Conservation (phyloP, 495 filamentous ascomycete genomes). For the Tuber indicum region DNA sequence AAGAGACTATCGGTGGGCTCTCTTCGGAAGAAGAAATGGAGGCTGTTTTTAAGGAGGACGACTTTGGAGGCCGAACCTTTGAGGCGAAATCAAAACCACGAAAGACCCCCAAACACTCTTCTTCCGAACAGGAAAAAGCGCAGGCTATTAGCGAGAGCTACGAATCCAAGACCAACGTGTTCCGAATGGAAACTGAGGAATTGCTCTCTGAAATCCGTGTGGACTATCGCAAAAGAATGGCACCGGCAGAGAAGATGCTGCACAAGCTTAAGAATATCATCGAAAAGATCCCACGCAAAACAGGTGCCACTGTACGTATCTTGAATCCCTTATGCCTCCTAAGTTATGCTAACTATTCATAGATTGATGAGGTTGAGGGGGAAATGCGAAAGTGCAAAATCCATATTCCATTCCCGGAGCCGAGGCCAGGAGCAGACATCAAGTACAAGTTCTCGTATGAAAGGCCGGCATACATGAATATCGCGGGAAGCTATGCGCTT, state of each 20-base stretch:
- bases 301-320: constrained; percentile 52
- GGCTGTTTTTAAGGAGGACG: constrained; percentile 8
- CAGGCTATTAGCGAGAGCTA: constrained; percentile 37
- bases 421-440: constrained; percentile 61
- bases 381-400: constrained; percentile 62
- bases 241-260: constrained; percentile 60
- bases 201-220: constrained; percentile 62
- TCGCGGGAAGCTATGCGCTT: constrained; percentile 78
- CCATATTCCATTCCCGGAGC: constrained; percentile 71
- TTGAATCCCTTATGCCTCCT: background rate
- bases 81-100: constrained; percentile 16
- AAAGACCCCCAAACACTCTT: constrained; percentile 1
- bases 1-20: background rate
- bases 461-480: constrained; percentile 71
- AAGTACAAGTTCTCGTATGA: constrained; percentile 75
- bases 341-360: constrained; percentile 8
- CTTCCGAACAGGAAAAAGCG: constrained; percentile 30
- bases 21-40: constrained; percentile 11
- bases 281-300: constrained; percentile 56
- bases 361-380: constrained; percentile 62
- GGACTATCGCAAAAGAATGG: constrained; percentile 60
- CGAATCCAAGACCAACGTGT: constrained; percentile 62
- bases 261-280: constrained; percentile 68
- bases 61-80: constrained; percentile 1
- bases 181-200: constrained; percentile 84